These are phyloP conservation scores for Lipomyces chichibuensis DNA, from an alignment of 805 yeast species.

Conservation along the genomic window DNA sequence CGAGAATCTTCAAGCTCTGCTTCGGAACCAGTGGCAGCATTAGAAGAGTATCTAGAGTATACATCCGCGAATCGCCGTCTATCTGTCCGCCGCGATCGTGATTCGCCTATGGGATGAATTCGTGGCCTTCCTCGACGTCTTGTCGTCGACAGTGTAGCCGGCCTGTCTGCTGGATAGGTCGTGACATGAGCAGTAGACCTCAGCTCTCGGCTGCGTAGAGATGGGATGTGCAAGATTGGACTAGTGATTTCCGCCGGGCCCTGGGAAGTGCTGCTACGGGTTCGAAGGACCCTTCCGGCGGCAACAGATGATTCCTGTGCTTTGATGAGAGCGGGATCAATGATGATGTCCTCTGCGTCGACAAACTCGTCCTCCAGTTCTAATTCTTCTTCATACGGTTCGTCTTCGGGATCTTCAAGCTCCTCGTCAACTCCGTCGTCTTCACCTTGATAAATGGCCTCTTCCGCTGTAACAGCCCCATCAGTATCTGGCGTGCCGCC, in stretches of 20 bases:
- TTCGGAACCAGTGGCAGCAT: background rate
- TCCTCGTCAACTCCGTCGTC: background rate
- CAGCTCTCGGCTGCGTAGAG: slow-evolving; percentile 4
- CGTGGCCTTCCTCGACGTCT: slow-evolving; percentile 5
- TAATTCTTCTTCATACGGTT: background rate
- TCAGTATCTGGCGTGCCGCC: background rate
- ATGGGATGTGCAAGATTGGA: background rate
- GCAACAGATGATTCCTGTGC: background rate
- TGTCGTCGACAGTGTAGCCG: background rate
- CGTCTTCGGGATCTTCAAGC: slow-evolving; percentile 1
- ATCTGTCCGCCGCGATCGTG: slow-evolving; percentile 2
- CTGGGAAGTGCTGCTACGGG: background rate
- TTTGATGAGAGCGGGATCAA: background rate
- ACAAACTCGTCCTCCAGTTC: slow-evolving; percentile 3
- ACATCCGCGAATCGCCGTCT: slow-evolving; percentile 3
- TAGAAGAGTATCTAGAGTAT: background rate
- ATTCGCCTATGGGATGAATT: background rate
- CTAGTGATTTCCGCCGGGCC: background rate
- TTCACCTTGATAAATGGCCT: background rate
- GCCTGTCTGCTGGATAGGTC: background rate
- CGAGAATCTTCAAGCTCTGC: background rate
- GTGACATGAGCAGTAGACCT: background rate
- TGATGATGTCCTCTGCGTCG: background rate
- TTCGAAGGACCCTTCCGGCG: background rate
- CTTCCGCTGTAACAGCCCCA: background rate